Evolutionary conservation across 1,139 yeast species (phyloP).

Genomic region (Lodderomyces elongisporus): DNA sequence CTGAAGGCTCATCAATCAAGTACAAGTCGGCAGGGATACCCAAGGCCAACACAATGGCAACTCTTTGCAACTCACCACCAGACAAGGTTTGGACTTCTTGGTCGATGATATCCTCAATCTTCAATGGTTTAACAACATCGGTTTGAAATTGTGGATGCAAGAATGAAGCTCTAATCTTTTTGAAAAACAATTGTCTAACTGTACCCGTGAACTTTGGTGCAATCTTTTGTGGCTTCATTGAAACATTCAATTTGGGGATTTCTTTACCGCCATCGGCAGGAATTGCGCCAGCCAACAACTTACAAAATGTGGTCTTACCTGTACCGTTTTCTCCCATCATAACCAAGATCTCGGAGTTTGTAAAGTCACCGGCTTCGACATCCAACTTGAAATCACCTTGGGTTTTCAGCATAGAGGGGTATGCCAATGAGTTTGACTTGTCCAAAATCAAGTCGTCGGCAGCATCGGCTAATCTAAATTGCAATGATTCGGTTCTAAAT

Average conservation of each 20-base stretch:
- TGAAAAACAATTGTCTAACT: slow-evolving; percentile 93
- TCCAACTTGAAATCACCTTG: slow-evolving; percentile 90
- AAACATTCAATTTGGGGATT: slow-evolving; percentile 84
- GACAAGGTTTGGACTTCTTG: slow-evolving; percentile 97
- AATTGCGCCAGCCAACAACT: slow-evolving; percentile 86
- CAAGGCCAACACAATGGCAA: slow-evolving; percentile 89
- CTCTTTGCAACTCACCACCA: slow-evolving; percentile 99
- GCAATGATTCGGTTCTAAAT: slow-evolving; percentile 92
- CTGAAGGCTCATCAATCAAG: slow-evolving; percentile 97
- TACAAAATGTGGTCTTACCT: slow-evolving; percentile 97
- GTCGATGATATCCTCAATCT: slow-evolving; percentile 88
- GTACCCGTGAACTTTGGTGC: slow-evolving; percentile 99
- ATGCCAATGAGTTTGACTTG: slow-evolving; percentile 69
- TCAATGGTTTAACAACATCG: slow-evolving; percentile 93
- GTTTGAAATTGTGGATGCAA: slow-evolving; percentile 97
- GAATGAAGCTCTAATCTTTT: slow-evolving; percentile 91
- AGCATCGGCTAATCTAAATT: slow-evolving; percentile 92
- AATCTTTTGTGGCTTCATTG: slow-evolving; percentile 98
- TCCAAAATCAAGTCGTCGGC: slow-evolving; percentile 73
- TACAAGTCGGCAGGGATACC: slow-evolving; percentile 96
- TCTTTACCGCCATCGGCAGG: slow-evolving; percentile 76
- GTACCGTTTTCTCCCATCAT: slow-evolving; percentile 99
- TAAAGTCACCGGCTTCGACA: slow-evolving; percentile 83
- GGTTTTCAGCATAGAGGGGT: slow-evolving; percentile 82
- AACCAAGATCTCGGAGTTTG: slow-evolving; percentile 93